Base-by-base conservation (phyloP, 192 early-diverging fungal species). In the Radiomyces spectabilis region DNA sequence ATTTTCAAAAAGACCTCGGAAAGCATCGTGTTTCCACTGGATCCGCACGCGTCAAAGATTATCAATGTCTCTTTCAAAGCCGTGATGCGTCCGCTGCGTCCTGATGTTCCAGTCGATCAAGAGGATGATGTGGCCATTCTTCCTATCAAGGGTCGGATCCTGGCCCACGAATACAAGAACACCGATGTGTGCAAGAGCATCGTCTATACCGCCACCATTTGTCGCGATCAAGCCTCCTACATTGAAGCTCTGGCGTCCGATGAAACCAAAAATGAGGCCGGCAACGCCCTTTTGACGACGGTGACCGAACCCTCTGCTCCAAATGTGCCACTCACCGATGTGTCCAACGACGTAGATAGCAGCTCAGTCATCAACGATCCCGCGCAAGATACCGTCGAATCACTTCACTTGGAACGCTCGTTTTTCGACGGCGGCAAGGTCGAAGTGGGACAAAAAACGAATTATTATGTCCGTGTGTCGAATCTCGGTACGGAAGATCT, bases 131-230 rank as follows among this genome's bases (percentile, higher is more conserved):
- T 30, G 9, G 40, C 41, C 15, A 0, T 6, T 1, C 46, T 51
- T 4, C 53, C 13, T 73, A 73, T 47, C 65, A 78, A 39, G 67
- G 67, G 80, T 5, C 62, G 68, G 47, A 67, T 93, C 0, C 85
- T 81, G 55, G 80, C 87, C 12, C 84, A 89, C 50, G 87, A 93
- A 57, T 79, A 86, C 56, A 93, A 87, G 67, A 93, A 93, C 60
- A 81, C 81, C 0, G 90, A 93, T 71, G 71, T 83, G 30, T 72
- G 78, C 48, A 88, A 87, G 35, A 78, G 74, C 29, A 77, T 92
- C 22, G 40, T 72, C 3, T 89, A 88, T 47, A 68, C 62, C 18
- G 76, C 83, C 12, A 65, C 58, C 9, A 74, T 86, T 1, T 87
- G 64, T 46, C 63, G 69, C 38, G 72, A 69, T 18, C 48, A 70